Base-by-base conservation (phyloP, 306 rosid species). In the Malus orientalis region DNA sequence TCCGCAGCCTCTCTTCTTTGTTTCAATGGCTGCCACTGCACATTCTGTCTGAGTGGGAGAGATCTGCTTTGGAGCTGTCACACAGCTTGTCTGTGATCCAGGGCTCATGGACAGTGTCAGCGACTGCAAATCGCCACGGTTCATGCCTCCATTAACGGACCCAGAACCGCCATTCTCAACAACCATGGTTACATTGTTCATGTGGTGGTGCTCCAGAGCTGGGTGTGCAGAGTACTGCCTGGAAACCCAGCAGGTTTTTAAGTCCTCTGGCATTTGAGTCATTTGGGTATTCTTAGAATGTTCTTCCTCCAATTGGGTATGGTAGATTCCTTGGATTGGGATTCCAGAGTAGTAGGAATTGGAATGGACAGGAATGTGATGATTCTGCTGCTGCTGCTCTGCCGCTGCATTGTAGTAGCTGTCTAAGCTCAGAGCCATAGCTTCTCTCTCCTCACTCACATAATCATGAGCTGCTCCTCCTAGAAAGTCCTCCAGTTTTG, bases 21-120 rank as follows among this genome's bases (percentile, higher is more conserved):
- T 85, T 23, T 96, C 96, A 49, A 85, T 61, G 15, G 84, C 84
- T 1, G 81, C 62, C 62, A n/a, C 62, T 8, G 13, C 80, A 59
- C 87, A 74, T 25, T 87, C 94, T 1, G 88, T 55, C 1, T 75
- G 90, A 82, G 93, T 45, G 16, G 93, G 88, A 22, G 96, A 90
- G 76, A 88, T 86, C 87, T 86, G 96, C 32, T 78, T 72, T 3
- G 97, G 88, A 66, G 84, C 89, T 2, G 98, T 88, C 1, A 96
- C 90, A 70, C 99, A 96, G 85, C 98, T 96, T 30, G 98, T 91
- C 67, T 92, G 97, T n/a, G 99, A 96, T 15, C 98, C 96, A 6
- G 99, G 98, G 70, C 99, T 91, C 96, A 93, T 91, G 8, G 97
- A 89, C 40, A 96, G 77, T 25, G 93, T 93, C 0, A 93, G 81